These are phyloP conservation scores for Endotrypanum monterogeii DNA, from an alignment of 208 protist genomes.

Conservation along the genomic window DNA sequence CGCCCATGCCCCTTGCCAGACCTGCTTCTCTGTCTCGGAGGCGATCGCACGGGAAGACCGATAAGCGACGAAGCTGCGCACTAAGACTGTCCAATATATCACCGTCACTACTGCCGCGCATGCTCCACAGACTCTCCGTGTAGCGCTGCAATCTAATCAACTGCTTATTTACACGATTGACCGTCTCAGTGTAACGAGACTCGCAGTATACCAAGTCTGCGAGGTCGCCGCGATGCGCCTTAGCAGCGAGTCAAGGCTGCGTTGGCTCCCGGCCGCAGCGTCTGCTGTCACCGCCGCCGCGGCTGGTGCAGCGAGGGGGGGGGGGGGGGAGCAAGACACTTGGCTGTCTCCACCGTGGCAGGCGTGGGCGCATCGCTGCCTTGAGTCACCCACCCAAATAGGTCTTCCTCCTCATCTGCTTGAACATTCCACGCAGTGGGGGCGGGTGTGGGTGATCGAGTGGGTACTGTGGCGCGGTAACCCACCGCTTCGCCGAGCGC, in stretches of 20 bases:
- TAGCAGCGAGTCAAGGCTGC: background rate
- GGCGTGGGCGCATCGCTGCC: background rate
- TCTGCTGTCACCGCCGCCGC: background rate
- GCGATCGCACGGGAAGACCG: slow-evolving; percentile 21
- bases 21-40: slow-evolving; percentile 10
- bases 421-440: background rate
- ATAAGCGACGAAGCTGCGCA: slow-evolving; percentile 10
- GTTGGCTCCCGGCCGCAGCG: background rate
- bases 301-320: no score
- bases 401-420: background rate
- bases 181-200: background rate
- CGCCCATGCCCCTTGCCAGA: slow-evolving; percentile 28
- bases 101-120: background rate
- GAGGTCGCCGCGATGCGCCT: slow-evolving; percentile 7
- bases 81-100: background rate
- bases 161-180: slow-evolving; percentile 19
- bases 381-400: slow-evolving; percentile 29
- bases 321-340: background rate
- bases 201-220: slow-evolving; percentile 18
- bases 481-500: background rate
- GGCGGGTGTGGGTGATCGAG: background rate
- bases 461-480: background rate
- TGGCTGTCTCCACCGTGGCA: background rate
- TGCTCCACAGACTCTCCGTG: slow-evolving; percentile 1
- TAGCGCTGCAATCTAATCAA: slow-evolving; percentile 10